Evolutionary conservation across 1,284 basidiomycete species (phyloP).

Genomic region (Phylloporus sp.): DNA sequence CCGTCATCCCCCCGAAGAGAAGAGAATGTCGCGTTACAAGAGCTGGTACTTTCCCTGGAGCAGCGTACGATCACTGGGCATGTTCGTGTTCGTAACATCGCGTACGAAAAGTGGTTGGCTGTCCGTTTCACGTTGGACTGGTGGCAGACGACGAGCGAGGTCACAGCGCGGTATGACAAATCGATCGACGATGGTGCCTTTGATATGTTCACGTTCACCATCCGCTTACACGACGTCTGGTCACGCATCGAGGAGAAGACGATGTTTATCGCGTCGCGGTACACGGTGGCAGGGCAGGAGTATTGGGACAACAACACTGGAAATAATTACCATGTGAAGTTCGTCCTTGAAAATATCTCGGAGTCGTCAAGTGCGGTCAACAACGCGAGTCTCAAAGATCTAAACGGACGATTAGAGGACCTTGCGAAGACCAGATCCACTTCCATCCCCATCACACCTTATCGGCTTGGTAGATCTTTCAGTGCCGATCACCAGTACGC

Average conservation of each 20-base stretch:
- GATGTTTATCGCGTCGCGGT: slow-evolving; percentile 82
- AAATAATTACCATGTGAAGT: slow-evolving; percentile 78
- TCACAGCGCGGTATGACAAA: slow-evolving; percentile 79
- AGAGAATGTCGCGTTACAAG: slow-evolving; percentile 57
- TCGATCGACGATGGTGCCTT: slow-evolving; percentile 59
- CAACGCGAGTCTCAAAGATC: slow-evolving; percentile 43
- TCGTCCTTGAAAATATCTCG: slow-evolving; percentile 40
- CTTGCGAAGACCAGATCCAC: slow-evolving; percentile 49
- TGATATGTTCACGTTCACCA: slow-evolving; percentile 74
- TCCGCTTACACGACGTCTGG: slow-evolving; percentile 66
- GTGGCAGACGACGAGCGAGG: slow-evolving; percentile 97
- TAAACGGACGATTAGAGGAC: slow-evolving; percentile 60
- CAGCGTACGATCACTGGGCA: slow-evolving; percentile 64
- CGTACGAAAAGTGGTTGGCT: slow-evolving; percentile 88
- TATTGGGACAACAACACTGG: slow-evolving; percentile 94
- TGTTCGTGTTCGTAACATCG: slow-evolving; percentile 83
- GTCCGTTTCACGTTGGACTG: slow-evolving; percentile 92
- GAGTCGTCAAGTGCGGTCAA: slow-evolving; percentile 22
- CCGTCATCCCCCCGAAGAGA: slow-evolving; percentile 41
- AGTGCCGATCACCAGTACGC: slow-evolving; percentile 28
- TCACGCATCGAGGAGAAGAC: slow-evolving; percentile 85
- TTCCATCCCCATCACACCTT: slow-evolving; percentile 25
- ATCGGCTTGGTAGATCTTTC: slow-evolving; percentile 28
- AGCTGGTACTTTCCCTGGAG: slow-evolving; percentile 64
- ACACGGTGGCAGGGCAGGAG: slow-evolving; percentile 70